Evolutionary conservation across 2,329 filamentous ascomycete species (phyloP), one percentile per base, ranked within the genome.

Genomic region (Dactylellina haptotyla): DNA sequence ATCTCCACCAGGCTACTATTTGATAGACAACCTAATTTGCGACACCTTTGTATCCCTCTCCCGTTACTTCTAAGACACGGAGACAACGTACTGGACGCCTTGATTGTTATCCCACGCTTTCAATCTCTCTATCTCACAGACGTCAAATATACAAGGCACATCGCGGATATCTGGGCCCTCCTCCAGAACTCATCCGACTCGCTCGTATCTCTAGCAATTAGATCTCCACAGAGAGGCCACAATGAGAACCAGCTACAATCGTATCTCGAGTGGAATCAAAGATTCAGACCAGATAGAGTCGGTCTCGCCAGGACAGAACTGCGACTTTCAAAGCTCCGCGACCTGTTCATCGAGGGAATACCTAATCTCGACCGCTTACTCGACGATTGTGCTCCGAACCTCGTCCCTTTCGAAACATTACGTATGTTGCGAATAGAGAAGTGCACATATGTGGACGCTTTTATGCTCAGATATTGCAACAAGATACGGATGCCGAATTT

Each of bases 401-500:
- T 71, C 3, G 46, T 71, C 16, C 30, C 62, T 12, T 58, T 39
- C 5, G 5, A 28, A 1, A 64, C 37, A 0, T 20, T 63, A 10
- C 57, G 50, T n/a, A 57, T 64, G 58, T 51, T 71, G 9, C 57
- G 66, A 4, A n/a, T 71, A 4, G 58, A 63, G 4, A 34, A 45
- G 12, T 71, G 66, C 26, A 1, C 23, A 2, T 12, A 25, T 1
- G 23, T 41, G 4, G 51, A 63, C 1, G 23, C 14, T 1, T 57
- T 71, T 4, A 30, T 71, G 0, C 18, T 61, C 2, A 1, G 26
- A 2, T 32, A 23, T 20, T 56, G 59, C 23, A 57, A 46, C 20
- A 9, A 16, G 9, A 30, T 26, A 8, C 23, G 32, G 1, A 71
- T 62, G 51, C 66, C 58, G 10, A 58, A 57, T 1, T 34, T 63